These are phyloP conservation scores for Ceratobasidium sp. DNA, from an alignment of 1,284 basidiomycete species.

Conservation along the genomic window DNA sequence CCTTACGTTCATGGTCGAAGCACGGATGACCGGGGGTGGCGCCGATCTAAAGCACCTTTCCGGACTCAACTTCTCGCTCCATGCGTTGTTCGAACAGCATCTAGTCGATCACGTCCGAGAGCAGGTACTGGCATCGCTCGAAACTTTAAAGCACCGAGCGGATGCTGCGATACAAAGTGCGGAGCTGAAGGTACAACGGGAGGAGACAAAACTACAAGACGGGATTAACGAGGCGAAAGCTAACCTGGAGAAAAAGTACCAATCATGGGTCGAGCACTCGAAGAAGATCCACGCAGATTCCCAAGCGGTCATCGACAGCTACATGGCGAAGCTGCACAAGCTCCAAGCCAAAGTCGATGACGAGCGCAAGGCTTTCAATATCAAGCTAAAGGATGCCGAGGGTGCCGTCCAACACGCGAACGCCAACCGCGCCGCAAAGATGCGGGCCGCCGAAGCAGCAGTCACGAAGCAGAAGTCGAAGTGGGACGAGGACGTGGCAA, in stretches of 20 bases:
- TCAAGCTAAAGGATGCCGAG: not conserved
- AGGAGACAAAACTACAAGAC: not conserved
- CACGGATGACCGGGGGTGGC: not conserved
- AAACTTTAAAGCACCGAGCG: not conserved
- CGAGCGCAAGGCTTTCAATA: not conserved
- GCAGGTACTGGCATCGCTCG: not conserved
- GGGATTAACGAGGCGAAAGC: not conserved
- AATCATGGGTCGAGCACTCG: not conserved
- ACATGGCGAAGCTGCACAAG: not conserved
- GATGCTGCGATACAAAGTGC: constrained; percentile 5
- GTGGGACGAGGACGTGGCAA: not conserved
- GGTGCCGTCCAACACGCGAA: not conserved
- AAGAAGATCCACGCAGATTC: not conserved
- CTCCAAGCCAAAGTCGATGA: not conserved
- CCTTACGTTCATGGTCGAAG: not conserved
- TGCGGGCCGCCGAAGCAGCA: not conserved
- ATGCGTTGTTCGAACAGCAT: constrained; percentile 2
- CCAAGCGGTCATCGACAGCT: not conserved
- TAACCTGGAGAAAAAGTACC: not conserved
- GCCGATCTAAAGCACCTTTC: not conserved
- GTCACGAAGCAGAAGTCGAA: not conserved
- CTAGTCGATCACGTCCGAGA: constrained; percentile 3
- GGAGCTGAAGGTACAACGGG: not conserved
- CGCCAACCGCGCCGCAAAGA: not conserved
- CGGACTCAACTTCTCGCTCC: not conserved